Percentiles rank a stretch among this genome's conserved stretches.
Evolutionary conservation across 2,329 filamentous ascomycete species (phyloP).

Genomic region (Nigrospora sphaerica): DNA sequence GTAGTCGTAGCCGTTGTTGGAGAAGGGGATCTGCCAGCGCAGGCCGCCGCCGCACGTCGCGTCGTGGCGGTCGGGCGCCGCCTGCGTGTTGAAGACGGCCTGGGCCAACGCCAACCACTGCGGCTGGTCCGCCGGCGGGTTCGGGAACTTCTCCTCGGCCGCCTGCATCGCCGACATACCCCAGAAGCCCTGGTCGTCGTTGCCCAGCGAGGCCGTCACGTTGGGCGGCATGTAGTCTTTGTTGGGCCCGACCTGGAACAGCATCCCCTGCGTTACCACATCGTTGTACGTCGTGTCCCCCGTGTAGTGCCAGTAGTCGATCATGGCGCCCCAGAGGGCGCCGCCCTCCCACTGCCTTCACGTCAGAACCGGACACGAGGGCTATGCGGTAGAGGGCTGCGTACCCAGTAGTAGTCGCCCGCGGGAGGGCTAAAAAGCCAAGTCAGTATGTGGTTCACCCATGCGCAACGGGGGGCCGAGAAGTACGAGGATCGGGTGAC

Average conservation of each 20-base stretch:
- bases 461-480: no score
- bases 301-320: constrained; percentile 42
- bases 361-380: no score
- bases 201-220: constrained; percentile 33
- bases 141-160: constrained; percentile 54
- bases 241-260: constrained; percentile 37
- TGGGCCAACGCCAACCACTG: constrained; percentile 60
- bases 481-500: no score
- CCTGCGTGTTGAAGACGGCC: constrained; percentile 59
- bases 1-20: constrained; percentile 44
- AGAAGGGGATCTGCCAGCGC: constrained; percentile 60
- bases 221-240: constrained; percentile 40
- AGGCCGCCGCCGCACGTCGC: constrained; percentile 53
- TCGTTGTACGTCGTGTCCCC: constrained; percentile 44
- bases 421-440: constrained; percentile 12
- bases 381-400: no score
- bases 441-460: no score
- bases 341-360: constrained; percentile 21
- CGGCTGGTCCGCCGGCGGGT: constrained; percentile 40
- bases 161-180: constrained; percentile 56
- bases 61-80: constrained; percentile 48
- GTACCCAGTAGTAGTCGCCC: constrained; percentile 22
- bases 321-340: constrained; percentile 24
- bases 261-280: constrained; percentile 35
- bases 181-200: constrained; percentile 59